Percentiles rank a stretch among this genome's conserved stretches.
phyloP scores from a whole-genome alignment of 1,139 yeast species.

The Protomyces pachydermus region DNA sequence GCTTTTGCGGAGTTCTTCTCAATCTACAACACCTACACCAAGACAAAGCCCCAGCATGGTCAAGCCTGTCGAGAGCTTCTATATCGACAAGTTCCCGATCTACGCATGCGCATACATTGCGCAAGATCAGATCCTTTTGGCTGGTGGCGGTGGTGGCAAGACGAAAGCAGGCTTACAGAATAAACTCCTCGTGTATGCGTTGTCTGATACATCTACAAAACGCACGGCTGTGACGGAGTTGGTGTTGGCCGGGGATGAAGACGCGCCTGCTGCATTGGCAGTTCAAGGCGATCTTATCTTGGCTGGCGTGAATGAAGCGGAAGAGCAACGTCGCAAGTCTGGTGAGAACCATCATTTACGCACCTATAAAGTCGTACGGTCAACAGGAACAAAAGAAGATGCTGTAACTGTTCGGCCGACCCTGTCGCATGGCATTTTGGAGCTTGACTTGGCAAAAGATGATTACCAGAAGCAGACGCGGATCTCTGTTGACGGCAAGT shows the following conservation, averaged over 20 bases:
- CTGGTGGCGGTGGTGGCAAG: conserved; percentile 21
- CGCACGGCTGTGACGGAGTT: conserved; percentile 5
- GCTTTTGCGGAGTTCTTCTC: too few species aligned
- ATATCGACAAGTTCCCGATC: neutral
- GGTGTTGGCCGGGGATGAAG: conserved; percentile 18
- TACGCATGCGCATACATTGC: conserved; percentile 23
- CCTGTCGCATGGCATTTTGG: conserved; percentile 6
- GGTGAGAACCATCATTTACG: conserved; percentile 21
- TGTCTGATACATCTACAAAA: neutral
- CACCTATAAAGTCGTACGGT: conserved; percentile 2
- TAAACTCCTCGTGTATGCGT: conserved; percentile 8
- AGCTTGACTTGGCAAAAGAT: conserved; percentile 7
- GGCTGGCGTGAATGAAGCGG: conserved; percentile 22
- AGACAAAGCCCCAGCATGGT: neutral
- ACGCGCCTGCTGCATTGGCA: conserved; percentile 20
- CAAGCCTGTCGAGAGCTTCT: neutral
- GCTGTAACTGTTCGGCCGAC: neutral
- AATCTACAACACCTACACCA: too few species aligned
- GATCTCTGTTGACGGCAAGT: conserved; percentile 11
- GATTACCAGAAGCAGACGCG: conserved; percentile 21
- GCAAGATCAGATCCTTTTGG: conserved; percentile 26
- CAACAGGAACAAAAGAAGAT: conserved; percentile 1
- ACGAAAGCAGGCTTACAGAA: conserved; percentile 19
- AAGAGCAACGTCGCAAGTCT: neutral
- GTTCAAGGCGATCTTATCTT: conserved; percentile 10